Percentiles rank a stretch among this genome's conserved stretches.
Conservation (phyloP, 2,329 filamentous ascomycete genomes). For the Talaromyces atroroseus region DNA sequence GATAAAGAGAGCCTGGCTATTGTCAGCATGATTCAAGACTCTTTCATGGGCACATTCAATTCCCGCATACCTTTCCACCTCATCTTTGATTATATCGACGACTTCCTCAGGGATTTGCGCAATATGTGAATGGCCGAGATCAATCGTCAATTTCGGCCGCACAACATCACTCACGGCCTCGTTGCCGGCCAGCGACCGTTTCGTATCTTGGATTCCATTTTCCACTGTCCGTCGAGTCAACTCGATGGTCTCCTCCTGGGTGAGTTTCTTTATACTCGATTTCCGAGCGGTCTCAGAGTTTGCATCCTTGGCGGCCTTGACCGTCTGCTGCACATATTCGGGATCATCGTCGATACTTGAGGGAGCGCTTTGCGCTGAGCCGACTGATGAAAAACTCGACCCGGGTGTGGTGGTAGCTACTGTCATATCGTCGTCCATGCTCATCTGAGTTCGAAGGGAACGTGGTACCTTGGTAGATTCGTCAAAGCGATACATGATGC, state of each 20-base stretch:
- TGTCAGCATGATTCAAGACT: neutral
- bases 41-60: neutral
- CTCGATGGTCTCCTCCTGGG: constrained; percentile 42
- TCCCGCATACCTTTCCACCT: constrained; percentile 44
- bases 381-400: constrained; percentile 20
- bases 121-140: constrained; percentile 47
- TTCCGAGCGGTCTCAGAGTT: constrained; percentile 18
- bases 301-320: constrained; percentile 19
- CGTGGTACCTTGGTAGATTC: constrained; percentile 30
- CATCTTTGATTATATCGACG: constrained; percentile 48
- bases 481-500: constrained; percentile 34
- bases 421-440: constrained; percentile 27
- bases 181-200: constrained; percentile 42
- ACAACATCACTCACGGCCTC: constrained; percentile 43
- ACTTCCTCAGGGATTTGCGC: constrained; percentile 45
- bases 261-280: constrained; percentile 25
- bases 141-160: constrained; percentile 47
- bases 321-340: constrained; percentile 11
- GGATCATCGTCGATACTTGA: constrained; percentile 27
- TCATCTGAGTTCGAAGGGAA: constrained; percentile 25
- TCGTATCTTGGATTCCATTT: constrained; percentile 43
- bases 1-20: constrained; percentile 43
- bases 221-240: constrained; percentile 42
- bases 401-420: constrained; percentile 24
- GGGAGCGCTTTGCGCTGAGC: constrained; percentile 21